Percentiles rank a stretch among this genome's conserved stretches.
Evolutionary conservation across 2,329 filamentous ascomycete species (phyloP).

Genomic region (Cytospora leucostoma): DNA sequence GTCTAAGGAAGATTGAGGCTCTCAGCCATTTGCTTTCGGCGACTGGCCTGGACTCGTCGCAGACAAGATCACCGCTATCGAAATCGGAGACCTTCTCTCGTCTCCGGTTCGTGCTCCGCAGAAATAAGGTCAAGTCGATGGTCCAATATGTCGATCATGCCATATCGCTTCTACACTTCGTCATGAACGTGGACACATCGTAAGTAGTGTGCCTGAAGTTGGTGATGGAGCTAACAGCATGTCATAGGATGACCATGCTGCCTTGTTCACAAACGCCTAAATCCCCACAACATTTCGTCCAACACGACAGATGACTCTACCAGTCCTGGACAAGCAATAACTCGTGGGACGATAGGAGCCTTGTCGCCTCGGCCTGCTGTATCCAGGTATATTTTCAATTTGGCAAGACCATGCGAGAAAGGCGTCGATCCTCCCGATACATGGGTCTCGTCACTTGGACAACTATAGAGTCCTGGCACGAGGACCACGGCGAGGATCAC

Average conservation of each 20-base stretch:
- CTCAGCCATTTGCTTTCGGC: neutral
- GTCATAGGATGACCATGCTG: neutral
- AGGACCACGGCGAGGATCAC: neutral
- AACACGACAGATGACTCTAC: neutral
- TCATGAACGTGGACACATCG: neutral
- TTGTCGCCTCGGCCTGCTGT: neutral
- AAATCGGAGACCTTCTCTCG: neutral
- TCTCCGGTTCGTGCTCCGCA: constrained; percentile 5
- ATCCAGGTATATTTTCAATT: neutral
- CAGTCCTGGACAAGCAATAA: fast-evolving
- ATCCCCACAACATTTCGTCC: too few relatives aligned
- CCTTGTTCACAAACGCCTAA: neutral
- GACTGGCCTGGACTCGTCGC: neutral
- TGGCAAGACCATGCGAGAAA: neutral
- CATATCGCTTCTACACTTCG: neutral
- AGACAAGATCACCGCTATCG: too few relatives aligned
- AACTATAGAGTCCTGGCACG: neutral
- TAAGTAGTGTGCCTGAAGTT: neutral
- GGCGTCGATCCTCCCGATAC: neutral
- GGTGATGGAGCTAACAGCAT: neutral
- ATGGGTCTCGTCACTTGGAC: constrained; percentile 2
- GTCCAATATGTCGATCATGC: neutral
- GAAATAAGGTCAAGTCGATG: neutral
- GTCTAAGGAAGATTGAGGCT: neutral
- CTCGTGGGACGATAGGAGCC: neutral